These are phyloP conservation scores for Casuarina glauca DNA, from an alignment of 306 rosid species.

Conservation along the genomic window DNA sequence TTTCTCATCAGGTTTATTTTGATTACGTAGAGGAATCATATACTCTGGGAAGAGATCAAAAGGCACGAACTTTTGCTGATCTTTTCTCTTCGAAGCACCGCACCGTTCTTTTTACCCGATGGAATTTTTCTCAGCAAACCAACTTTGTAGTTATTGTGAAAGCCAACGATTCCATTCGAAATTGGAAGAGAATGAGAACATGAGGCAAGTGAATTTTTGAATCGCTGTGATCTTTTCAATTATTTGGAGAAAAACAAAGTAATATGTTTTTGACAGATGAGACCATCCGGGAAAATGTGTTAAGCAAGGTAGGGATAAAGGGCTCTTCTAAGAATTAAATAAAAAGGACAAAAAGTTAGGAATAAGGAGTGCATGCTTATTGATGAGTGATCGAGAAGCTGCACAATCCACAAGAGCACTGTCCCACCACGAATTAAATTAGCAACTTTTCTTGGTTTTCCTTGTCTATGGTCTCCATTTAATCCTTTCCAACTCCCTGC, in stretches of 20 bases:
- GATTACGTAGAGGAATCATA: slow-evolving; percentile 14
- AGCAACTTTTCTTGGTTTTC: background rate
- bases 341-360: slow-evolving; percentile 25
- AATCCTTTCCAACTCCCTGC: background rate
- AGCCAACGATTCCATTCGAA: too few relatives aligned
- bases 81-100: background rate
- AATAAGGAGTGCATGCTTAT: slow-evolving; percentile 21
- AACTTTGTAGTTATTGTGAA: background rate
- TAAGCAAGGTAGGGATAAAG: background rate
- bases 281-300: background rate
- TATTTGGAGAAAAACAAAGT: background rate
- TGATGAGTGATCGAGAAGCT: slow-evolving; percentile 29
- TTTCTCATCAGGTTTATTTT: background rate
- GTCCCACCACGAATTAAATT: slow-evolving; percentile 3
- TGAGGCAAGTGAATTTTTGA: background rate
- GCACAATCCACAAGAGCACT: slow-evolving; percentile 3
- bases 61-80: background rate
- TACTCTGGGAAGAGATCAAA: slow-evolving; percentile 1
- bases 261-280: too few relatives aligned
- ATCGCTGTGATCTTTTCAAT: background rate
- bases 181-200: too few relatives aligned
- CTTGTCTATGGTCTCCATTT: background rate
- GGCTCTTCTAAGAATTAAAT: background rate
- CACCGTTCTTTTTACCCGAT: background rate
- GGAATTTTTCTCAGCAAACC: background rate